Percentiles rank a stretch among this genome's conserved stretches.
Evolutionary conservation across 129 eudicot species (phyloP).

Genomic region (Pseudognaphalium luteoalbum): DNA sequence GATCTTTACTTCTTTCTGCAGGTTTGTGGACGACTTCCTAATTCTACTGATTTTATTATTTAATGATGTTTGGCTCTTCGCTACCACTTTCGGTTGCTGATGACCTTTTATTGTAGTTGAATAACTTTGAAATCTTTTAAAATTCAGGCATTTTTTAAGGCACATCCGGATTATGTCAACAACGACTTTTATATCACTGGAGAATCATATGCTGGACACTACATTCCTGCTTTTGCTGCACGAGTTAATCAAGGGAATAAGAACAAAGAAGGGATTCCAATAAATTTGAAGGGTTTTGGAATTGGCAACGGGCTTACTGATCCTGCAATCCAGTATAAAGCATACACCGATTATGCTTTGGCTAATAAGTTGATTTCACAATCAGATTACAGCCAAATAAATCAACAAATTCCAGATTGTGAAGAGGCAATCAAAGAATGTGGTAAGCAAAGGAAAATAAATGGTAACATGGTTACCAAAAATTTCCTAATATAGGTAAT

Average conservation of each 20-base stretch:
- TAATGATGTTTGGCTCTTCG: background rate
- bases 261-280: constrained; percentile 62
- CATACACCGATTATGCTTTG: constrained; percentile 71
- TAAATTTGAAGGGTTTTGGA: constrained; percentile 85
- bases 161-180: constrained; percentile 64
- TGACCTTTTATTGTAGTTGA: background rate
- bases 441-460: constrained; percentile 34
- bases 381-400: constrained; percentile 41
- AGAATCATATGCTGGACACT: constrained; percentile 95
- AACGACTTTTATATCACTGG: constrained; percentile 91
- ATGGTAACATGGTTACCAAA: too few species aligned
- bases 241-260: constrained; percentile 70
- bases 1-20: constrained; percentile 86
- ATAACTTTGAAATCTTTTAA: background rate
- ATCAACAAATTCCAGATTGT: constrained; percentile 44
- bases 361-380: constrained; percentile 45
- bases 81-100: background rate
- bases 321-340: constrained; percentile 66
- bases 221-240: constrained; percentile 85
- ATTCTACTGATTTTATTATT: background rate
- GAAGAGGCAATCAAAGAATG: constrained; percentile 51
- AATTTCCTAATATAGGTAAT: too few species aligned
- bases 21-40: constrained; percentile 38
- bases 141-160: constrained; percentile 68
- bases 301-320: constrained; percentile 90